A percentile compares a stretch with the other conserved stretches of the same genome.
phyloP scores from a whole-genome alignment of 129 eudicot genomes.

The Heracleum sosnowskyi region DNA sequence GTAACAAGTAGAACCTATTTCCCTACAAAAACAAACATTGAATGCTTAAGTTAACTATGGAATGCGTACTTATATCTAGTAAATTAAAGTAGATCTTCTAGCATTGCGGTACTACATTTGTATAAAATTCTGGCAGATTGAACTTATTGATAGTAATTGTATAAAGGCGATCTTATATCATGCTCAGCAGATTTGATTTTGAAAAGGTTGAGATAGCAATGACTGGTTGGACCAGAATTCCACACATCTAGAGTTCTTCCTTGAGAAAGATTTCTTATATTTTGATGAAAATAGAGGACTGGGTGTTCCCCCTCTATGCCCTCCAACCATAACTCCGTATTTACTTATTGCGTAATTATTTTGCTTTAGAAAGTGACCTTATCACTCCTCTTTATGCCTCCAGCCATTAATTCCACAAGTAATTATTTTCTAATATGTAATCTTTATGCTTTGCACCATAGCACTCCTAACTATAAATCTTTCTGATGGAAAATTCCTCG shows the following conservation, averaged over 20 bases:
- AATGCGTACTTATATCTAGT: background rate
- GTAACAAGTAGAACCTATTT: background rate
- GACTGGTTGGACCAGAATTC: background rate
- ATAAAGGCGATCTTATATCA: no score
- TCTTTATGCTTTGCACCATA: background rate
- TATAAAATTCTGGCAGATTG: background rate
- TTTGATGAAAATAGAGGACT: background rate
- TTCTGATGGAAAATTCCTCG: background rate
- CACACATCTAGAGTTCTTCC: background rate
- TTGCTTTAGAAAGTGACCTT: background rate
- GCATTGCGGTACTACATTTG: background rate
- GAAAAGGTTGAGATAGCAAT: background rate
- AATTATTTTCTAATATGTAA: no score
- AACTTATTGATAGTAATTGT: no score
- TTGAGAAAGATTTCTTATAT: background rate
- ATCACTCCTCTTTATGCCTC: background rate
- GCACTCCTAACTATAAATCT: background rate
- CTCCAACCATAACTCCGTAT: background rate
- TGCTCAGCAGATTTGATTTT: no score
- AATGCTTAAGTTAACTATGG: background rate
- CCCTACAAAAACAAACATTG: background rate
- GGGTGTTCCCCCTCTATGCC: background rate
- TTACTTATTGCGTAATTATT: background rate
- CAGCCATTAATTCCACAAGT: background rate
- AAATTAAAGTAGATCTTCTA: background rate